Base-by-base conservation (phyloP, 164 flowering plant species). In the Aristolochia fimbriata region DNA sequence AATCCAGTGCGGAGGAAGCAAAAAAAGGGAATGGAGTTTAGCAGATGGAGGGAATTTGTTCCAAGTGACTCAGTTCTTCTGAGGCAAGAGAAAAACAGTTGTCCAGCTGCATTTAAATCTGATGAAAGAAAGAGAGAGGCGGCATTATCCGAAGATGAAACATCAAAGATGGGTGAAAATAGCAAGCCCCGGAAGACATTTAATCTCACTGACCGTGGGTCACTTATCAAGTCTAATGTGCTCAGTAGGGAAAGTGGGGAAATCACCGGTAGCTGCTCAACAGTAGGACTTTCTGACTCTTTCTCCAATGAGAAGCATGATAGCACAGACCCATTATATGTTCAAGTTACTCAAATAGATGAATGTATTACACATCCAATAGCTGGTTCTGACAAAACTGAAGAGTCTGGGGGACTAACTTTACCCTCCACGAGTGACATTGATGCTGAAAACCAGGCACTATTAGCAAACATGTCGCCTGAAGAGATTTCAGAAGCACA, bases 401-500 rank as follows among this genome's bases (percentile, higher is more conserved):
- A 47, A 66, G 57, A 53, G 20, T 57, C 17, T 73, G 80, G 62
- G 51, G 72, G 48, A 45, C 71, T 49, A 2, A 45, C 66, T 46
- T 11, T 30, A 54, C 63, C 85, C 54, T 74, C 79, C 55, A 79
- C 79, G 74, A 71, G 71, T 75, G 81, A 93, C 68, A 94, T 94
- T 75, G 96, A 94, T 78, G 86, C 82, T 45, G 99, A 91, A 70
- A 94, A 88, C 65, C 75, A 68, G 52, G 80, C 84, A 17, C 72
- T 71, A 33, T 64, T 94, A 47, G 70, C 75, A 50, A 65, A 65
- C 57, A 91, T 91, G 99, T 82, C 96, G 33, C 59, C 74, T 21
- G 83, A 77, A 25, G 95, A 91, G 72, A 86, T 94, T 66, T 83
- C 82, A 24, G 81, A 86, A 76, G 95, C 91, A 37, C 90, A 74